phyloP scores from a whole-genome alignment of 345 rosid genomes.

The Turnera subulata region DNA sequence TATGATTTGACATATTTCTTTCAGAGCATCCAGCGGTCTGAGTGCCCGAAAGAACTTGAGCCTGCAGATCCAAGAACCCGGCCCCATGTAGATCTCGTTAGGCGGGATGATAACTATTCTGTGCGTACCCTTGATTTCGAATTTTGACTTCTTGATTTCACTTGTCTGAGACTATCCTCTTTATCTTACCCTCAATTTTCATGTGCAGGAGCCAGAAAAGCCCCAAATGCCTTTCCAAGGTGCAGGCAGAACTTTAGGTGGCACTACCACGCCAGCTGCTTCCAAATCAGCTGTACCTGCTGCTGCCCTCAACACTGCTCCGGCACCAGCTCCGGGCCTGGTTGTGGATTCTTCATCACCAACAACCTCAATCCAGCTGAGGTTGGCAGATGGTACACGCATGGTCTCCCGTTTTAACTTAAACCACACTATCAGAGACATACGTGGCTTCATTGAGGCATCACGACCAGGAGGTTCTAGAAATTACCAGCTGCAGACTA shows the following conservation, averaged over 20 bases:
- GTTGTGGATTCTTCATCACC: conserved; percentile 57
- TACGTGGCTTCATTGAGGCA: conserved; percentile 78
- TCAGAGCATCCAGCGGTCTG: conserved; percentile 75
- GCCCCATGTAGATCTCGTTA: conserved; percentile 69
- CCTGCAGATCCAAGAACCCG: conserved; percentile 54
- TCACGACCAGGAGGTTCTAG: conserved; percentile 64
- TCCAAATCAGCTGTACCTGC: conserved; percentile 29
- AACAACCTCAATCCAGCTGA: conserved; percentile 71
- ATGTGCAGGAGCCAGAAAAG: conserved; percentile 49
- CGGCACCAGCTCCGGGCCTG: conserved; percentile 50
- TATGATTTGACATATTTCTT: conserved; percentile 7
- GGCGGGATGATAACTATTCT: conserved; percentile 59
- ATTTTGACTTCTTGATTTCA: neutral
- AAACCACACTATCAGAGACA: conserved; percentile 66
- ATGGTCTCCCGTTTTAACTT: conserved; percentile 69
- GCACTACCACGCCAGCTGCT: conserved; percentile 19
- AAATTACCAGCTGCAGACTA: conserved; percentile 70
- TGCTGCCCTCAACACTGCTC: conserved; percentile 34
- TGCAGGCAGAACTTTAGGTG: conserved; percentile 63
- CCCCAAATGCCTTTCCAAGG: conserved; percentile 38
- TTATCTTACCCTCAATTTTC: neutral
- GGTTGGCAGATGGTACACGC: conserved; percentile 82
- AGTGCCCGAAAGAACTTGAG: conserved; percentile 80
- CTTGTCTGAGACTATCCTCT: neutral
- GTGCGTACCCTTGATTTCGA: conserved; percentile 25